These are phyloP conservation scores for Globisporangium uncinulatum DNA, from an alignment of 352 stramenopile genomes.

Conservation along the genomic window DNA sequence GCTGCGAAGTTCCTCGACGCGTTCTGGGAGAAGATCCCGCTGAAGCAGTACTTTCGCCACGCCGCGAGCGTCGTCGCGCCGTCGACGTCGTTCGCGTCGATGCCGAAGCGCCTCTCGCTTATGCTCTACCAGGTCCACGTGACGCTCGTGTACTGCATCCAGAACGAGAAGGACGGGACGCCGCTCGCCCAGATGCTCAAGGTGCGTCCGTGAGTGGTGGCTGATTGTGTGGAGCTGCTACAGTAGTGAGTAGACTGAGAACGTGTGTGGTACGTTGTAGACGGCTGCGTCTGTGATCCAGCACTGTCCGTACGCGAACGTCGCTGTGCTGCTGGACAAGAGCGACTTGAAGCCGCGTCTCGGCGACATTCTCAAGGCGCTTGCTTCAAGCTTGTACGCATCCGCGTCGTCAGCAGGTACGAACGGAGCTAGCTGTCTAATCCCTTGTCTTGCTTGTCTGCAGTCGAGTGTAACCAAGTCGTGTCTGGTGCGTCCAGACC, in stretches of 20 bases:
- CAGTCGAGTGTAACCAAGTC: neutral
- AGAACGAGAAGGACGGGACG: slow-evolving; percentile 61
- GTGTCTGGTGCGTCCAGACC: slow-evolving; percentile 29
- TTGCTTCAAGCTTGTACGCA: slow-evolving; percentile 67
- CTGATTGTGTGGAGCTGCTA: neutral
- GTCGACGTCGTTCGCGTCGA: slow-evolving; percentile 76
- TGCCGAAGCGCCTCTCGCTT: slow-evolving; percentile 73
- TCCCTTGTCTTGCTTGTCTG: neutral
- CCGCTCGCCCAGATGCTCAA: slow-evolving; percentile 70
- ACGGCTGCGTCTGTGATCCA: slow-evolving; percentile 68
- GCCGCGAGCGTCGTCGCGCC: slow-evolving; percentile 35
- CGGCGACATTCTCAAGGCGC: slow-evolving; percentile 53
- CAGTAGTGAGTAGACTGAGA: neutral
- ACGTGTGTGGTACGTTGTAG: slow-evolving; percentile 8
- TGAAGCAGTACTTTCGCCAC: slow-evolving; percentile 79
- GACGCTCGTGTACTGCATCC: slow-evolving; percentile 76
- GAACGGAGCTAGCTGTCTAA: neutral
- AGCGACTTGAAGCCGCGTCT: slow-evolving; percentile 49
- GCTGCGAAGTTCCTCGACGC: slow-evolving; percentile 78
- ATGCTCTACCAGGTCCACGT: slow-evolving; percentile 85
- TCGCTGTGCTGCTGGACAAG: slow-evolving; percentile 41
- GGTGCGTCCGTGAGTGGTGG: slow-evolving; percentile 17
- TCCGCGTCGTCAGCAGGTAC: slow-evolving; percentile 51
- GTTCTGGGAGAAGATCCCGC: slow-evolving; percentile 76
- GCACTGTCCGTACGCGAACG: slow-evolving; percentile 70